phyloP scores from a whole-genome alignment of 805 yeast genomes.

The Starmera pachycereana region DNA sequence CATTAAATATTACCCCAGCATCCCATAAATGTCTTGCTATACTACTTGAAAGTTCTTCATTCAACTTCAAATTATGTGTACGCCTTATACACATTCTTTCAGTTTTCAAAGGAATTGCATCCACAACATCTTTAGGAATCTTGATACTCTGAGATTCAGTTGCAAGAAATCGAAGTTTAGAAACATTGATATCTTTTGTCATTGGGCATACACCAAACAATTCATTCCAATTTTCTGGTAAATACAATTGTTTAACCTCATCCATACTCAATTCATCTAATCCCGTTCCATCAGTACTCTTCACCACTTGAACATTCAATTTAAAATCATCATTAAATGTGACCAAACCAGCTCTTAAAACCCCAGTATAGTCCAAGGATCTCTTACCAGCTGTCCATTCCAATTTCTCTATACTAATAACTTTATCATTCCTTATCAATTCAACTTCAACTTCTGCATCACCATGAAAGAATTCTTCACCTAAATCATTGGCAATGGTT shows the following conservation, averaged over 20 bases:
- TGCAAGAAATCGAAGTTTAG: slow-evolving; percentile 6
- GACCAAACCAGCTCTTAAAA: too few relatives aligned
- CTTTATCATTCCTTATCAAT: neutral
- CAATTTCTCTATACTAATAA: neutral
- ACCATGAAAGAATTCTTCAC: slow-evolving; percentile 29
- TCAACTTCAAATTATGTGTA: slow-evolving; percentile 6
- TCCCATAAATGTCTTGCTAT: slow-evolving; percentile 36
- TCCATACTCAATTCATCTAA: slow-evolving; percentile 3
- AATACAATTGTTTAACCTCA: slow-evolving; percentile 5
- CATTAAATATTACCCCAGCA: slow-evolving; percentile 21
- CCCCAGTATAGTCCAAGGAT: slow-evolving; percentile 6
- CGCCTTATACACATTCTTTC: slow-evolving; percentile 10
- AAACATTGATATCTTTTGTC: neutral
- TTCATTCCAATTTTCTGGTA: slow-evolving; percentile 4
- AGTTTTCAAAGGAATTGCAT: slow-evolving; percentile 9
- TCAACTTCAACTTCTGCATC: slow-evolving; percentile 8
- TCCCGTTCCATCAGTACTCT: slow-evolving; percentile 7
- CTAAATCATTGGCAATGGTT: slow-evolving; percentile 28
- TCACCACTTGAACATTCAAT: too few relatives aligned
- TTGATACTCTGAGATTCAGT: slow-evolving; percentile 9
- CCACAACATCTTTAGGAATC: slow-evolving; percentile 5
- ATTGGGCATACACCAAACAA: slow-evolving; percentile 3
- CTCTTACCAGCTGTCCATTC: slow-evolving; percentile 14
- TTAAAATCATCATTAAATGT: too few relatives aligned
- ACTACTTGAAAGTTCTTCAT: slow-evolving; percentile 29